These are phyloP conservation scores for Fonsecaea nubica DNA, from an alignment of 2,329 filamentous ascomycete species.

Conservation along the genomic window DNA sequence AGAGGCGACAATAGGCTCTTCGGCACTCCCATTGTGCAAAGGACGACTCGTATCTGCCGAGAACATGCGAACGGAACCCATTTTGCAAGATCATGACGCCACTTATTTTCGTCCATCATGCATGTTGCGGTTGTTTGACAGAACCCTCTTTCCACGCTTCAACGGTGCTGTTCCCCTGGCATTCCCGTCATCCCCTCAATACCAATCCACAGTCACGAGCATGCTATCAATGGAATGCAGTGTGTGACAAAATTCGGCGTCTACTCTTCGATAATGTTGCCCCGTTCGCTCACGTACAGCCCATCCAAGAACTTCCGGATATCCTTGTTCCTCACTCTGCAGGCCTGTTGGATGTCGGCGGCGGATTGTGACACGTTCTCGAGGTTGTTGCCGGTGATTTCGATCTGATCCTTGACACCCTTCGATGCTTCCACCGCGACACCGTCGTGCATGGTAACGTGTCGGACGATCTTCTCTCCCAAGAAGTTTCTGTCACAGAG, in stretches of 20 bases:
- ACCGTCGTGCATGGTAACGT: constrained; percentile 84
- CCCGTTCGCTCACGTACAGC: constrained; percentile 99
- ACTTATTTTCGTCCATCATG: neutral
- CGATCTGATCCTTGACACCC: constrained; percentile 96
- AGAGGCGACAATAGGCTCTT: neutral
- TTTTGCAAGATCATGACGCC: neutral
- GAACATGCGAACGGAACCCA: neutral
- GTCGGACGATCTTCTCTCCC: constrained; percentile 98
- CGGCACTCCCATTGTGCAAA: neutral
- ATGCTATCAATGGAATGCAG: constrained; percentile 3
- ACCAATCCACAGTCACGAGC: neutral
- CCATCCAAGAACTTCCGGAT: constrained; percentile 99
- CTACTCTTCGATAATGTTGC: constrained; percentile 78
- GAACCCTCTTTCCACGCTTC: neutral
- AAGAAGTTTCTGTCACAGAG: constrained; percentile 84
- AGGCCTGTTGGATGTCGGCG: constrained; percentile 99
- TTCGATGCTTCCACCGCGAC: constrained; percentile 90
- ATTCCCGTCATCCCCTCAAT: neutral
- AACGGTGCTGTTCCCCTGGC: neutral
- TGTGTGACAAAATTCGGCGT: constrained; percentile 6
- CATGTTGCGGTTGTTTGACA: neutral
- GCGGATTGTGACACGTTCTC: constrained; percentile 98
- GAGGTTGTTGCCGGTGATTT: constrained; percentile 90
- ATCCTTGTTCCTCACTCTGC: constrained; percentile 99
- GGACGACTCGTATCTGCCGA: neutral